Base-by-base conservation (phyloP, 1,284 basidiomycete species). In the Singerocomus inundabilis region DNA sequence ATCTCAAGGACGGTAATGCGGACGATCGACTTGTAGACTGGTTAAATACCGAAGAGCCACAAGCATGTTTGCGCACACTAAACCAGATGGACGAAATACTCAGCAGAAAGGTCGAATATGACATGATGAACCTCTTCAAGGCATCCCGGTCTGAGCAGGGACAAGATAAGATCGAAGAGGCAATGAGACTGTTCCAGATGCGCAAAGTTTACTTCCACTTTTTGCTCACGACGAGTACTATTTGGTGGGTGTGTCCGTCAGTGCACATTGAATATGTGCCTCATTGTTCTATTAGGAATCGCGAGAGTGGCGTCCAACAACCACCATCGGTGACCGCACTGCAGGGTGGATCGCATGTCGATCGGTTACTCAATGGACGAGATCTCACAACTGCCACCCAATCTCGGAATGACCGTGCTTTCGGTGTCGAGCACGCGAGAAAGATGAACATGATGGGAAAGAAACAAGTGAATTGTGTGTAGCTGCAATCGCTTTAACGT, bases 1-100 rank as follows among this genome's bases (percentile, higher is more conserved):
- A 34, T 10, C n/a, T 38, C 1, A n/a, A 8, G 12, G 32, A 9
- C 5, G 12, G 28, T 5, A 26, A 9, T 3, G 3, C 51, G 10
- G 52, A 53, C 1, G 53, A 53, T 42, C 48, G 53, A 4, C 35
- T 56, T 2, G 5, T 1, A 5, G 53, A 51, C 6, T 53, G 53
- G 54, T 31, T 56, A 3, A 3, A 18, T n/a, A 21, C 39, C 21
- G 28, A 46, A 16, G 48, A 56, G 7, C 52, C 48, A 1, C 6
- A 10, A 16, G 9, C 4, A 1, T 51, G 51, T n/a, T 10, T 55
- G 16, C 13, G 44, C 5, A 15, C 18, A 7, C 34, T 55, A 48
- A 36, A 44, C 11, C 53, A 12, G 3, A 37, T 52, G 53, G 30
- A 36, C 5, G 18, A 3, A 7, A 15, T 29, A 4, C 46, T 52